phyloP scores from a whole-genome alignment of 345 rosid genomes.

The Citrus trifoliata region DNA sequence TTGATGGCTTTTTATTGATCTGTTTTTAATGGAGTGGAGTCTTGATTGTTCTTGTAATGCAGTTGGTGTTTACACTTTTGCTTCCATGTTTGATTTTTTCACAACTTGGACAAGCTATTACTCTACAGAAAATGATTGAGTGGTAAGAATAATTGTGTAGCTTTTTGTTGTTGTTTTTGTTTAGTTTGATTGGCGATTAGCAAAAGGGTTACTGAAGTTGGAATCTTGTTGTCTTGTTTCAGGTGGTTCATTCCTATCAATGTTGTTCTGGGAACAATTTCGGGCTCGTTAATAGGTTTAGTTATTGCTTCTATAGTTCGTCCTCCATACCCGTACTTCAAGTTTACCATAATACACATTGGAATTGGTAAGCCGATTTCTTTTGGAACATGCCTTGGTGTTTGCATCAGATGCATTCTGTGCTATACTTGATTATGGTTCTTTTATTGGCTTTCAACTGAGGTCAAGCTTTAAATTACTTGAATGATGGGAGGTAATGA shows the following conservation, averaged over 20 bases:
- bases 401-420: neutral
- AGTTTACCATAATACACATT: conserved; percentile 78
- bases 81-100: conserved; percentile 98
- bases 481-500: neutral
- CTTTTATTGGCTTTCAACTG: neutral
- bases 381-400: neutral
- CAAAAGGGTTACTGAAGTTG: neutral
- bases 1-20: neutral
- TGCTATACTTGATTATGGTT: neutral
- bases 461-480: neutral
- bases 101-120: conserved; percentile 95
- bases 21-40: neutral
- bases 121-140: conserved; percentile 73
- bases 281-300: conserved; percentile 82
- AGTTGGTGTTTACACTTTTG: conserved; percentile 95
- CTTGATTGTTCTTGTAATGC: conserved; percentile 17
- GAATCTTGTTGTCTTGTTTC: conserved; percentile 7
- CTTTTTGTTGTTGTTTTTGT: neutral
- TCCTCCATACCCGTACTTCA: conserved; percentile 97
- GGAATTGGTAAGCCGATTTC: conserved; percentile 67
- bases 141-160: conserved; percentile 50
- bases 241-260: conserved; percentile 99
- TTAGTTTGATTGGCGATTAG: neutral
- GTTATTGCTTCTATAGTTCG: conserved; percentile 55
- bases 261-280: conserved; percentile 64